Evolutionary conservation across 495 filamentous ascomycete genomes (phyloP).

Genomic region (Penicillium cinerascens): DNA sequence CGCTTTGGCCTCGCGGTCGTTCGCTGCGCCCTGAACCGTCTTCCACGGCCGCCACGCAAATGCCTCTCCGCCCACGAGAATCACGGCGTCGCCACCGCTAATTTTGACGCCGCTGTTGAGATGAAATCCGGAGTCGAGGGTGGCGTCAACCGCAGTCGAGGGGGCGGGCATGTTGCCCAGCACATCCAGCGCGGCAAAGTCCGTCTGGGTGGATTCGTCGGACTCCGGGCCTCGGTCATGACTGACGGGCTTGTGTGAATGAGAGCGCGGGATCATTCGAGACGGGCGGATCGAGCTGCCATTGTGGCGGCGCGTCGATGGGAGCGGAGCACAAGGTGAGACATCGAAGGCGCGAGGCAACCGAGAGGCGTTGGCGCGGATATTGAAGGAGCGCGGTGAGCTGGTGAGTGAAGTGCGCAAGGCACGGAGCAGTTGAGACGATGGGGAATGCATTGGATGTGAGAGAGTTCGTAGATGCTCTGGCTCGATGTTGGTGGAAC

Average conservation of each 20-base stretch:
- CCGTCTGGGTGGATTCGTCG: conserved; percentile 64
- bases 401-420: conserved; percentile 34
- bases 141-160: conserved; percentile 77
- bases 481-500: neutral
- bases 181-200: conserved; percentile 74
- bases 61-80: conserved; percentile 81
- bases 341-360: conserved; percentile 5
- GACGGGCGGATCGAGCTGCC: conserved; percentile 27
- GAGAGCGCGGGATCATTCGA: conserved; percentile 40
- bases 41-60: conserved; percentile 85
- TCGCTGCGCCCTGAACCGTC: conserved; percentile 23
- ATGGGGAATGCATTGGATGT: conserved; percentile 38
- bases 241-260: conserved; percentile 37
- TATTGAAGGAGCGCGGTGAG: conserved; percentile 7
- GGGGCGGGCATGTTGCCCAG: conserved; percentile 73
- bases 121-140: conserved; percentile 71
- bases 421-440: conserved; percentile 43
- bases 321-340: conserved; percentile 7
- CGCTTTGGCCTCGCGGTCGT: conserved; percentile 31
- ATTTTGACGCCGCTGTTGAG: conserved; percentile 74
- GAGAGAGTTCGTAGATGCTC: neutral
- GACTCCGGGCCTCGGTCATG: conserved; percentile 58
- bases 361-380: conserved; percentile 16
- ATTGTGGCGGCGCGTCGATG: conserved; percentile 24
- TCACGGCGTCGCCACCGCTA: conserved; percentile 57